Evolutionary conservation across 192 early-diverging fungal species (phyloP).

Genomic region (Radiomyces spectabilis): DNA sequence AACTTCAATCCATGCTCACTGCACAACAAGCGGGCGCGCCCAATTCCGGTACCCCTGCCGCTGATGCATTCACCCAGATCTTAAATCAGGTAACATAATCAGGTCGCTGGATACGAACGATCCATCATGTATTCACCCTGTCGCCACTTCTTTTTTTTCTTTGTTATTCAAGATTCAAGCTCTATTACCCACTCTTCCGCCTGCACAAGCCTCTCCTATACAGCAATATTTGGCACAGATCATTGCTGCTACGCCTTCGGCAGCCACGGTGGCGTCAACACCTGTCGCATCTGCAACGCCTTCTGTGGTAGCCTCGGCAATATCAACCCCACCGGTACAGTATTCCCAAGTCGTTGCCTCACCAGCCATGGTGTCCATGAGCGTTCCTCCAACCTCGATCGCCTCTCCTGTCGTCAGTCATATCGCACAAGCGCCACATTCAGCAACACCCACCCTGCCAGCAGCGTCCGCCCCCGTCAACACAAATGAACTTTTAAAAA

Average conservation of each 20-base stretch:
- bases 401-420: neutral
- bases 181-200: slow-evolving; percentile 21
- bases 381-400: neutral
- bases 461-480: neutral
- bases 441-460: neutral
- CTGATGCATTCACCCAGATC: no score
- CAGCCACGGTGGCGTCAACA: neutral
- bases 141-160: neutral
- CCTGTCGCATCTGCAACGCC: neutral
- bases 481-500: slow-evolving; percentile 17
- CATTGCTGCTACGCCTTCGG: neutral
- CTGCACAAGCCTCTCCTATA: slow-evolving; percentile 15
- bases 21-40: no score
- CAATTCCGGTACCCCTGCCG: no score
- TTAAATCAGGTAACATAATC: no score
- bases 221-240: slow-evolving; percentile 24
- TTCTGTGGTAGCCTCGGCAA: neutral
- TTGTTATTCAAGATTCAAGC: slow-evolving; percentile 18
- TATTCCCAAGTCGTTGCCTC: neutral
- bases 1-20: no score
- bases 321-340: neutral
- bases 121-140: no score
- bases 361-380: neutral
- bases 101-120: no score
- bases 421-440: neutral